Evolutionary conservation across 1,284 basidiomycete genomes (phyloP).

Genomic region (Rhizoctonia solani): DNA sequence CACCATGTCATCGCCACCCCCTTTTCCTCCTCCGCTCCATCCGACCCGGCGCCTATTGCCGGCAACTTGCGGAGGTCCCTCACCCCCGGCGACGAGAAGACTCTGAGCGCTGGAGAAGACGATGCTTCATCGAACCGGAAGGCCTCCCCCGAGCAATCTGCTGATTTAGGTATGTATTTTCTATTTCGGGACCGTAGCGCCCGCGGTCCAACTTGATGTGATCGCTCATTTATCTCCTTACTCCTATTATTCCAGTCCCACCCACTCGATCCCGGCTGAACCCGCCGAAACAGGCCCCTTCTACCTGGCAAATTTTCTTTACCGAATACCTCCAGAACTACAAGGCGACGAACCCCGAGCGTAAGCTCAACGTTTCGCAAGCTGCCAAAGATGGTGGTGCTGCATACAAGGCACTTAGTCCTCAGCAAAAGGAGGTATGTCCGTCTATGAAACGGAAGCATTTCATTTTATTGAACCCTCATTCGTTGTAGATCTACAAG

Average conservation of each 20-base stretch:
- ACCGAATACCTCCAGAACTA: constrained; percentile 93
- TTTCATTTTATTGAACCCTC: not conserved
- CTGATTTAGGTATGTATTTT: constrained; percentile 31
- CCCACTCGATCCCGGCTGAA: constrained; percentile 59
- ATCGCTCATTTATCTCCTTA: constrained; percentile 35
- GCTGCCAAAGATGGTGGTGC: constrained; percentile 93
- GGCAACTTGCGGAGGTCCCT: constrained; percentile 6
- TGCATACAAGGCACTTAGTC: constrained; percentile 79
- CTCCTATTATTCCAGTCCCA: constrained; percentile 42
- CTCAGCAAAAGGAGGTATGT: constrained; percentile 80
- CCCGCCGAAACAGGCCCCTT: constrained; percentile 90
- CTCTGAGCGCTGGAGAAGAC: constrained; percentile 9
- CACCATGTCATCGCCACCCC: constrained; percentile 26
- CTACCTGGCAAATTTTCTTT: constrained; percentile 97
- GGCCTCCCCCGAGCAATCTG: constrained; percentile 14
- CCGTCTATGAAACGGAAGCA: constrained; percentile 8
- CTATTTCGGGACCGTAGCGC: constrained; percentile 18
- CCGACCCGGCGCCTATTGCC: constrained; percentile 40
- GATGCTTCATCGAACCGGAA: not conserved
- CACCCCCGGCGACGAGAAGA: constrained; percentile 13
- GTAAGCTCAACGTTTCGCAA: constrained; percentile 93
- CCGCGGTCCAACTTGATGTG: not conserved
- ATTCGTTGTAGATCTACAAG: constrained; percentile 67
- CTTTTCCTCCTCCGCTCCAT: constrained; percentile 45
- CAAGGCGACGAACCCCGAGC: constrained; percentile 57